Conservation (phyloP, 2,329 filamentous ascomycete species). For the Pseudopyricularia cyperi region DNA sequence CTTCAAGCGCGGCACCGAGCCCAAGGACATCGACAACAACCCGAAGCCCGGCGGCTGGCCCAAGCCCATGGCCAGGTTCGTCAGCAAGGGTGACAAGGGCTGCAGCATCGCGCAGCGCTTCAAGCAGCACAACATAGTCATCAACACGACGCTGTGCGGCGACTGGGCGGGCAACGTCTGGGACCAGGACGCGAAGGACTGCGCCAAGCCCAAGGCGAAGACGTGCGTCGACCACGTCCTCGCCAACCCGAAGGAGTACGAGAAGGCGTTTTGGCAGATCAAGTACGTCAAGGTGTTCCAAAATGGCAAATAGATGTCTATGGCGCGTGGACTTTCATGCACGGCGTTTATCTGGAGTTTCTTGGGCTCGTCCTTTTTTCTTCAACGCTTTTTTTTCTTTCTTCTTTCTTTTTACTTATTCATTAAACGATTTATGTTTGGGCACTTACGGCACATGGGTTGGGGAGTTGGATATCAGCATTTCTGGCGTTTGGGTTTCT, state of each 20-base stretch:
- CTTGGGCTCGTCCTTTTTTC: neutral
- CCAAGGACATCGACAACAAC: slow-evolving; percentile 40
- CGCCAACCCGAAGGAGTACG: slow-evolving; percentile 56
- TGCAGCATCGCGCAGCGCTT: slow-evolving; percentile 66
- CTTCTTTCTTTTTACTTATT: neutral
- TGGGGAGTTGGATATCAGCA: neutral
- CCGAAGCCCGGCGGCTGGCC: slow-evolving; percentile 62
- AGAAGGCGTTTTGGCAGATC: slow-evolving; percentile 65
- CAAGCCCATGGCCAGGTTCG: slow-evolving; percentile 54
- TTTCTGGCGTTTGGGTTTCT: neutral
- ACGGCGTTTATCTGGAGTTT: too few relatives aligned
- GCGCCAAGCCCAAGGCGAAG: slow-evolving; percentile 37
- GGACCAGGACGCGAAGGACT: slow-evolving; percentile 37
- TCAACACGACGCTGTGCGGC: slow-evolving; percentile 79
- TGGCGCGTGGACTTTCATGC: neutral
- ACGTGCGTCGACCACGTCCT: slow-evolving; percentile 64
- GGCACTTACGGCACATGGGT: neutral
- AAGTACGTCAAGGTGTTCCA: slow-evolving; percentile 57
- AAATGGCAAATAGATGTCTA: neutral
- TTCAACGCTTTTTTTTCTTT: neutral
- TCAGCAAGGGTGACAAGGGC: slow-evolving; percentile 36
- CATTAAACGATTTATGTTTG: neutral
- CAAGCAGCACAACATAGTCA: slow-evolving; percentile 58
- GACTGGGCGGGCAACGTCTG: slow-evolving; percentile 71
- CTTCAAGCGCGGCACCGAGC: slow-evolving; percentile 47